Evolutionary conservation across 768 basidiomycete genomes (phyloP).

Genomic region (Gloeopeniophorella convolvens): DNA sequence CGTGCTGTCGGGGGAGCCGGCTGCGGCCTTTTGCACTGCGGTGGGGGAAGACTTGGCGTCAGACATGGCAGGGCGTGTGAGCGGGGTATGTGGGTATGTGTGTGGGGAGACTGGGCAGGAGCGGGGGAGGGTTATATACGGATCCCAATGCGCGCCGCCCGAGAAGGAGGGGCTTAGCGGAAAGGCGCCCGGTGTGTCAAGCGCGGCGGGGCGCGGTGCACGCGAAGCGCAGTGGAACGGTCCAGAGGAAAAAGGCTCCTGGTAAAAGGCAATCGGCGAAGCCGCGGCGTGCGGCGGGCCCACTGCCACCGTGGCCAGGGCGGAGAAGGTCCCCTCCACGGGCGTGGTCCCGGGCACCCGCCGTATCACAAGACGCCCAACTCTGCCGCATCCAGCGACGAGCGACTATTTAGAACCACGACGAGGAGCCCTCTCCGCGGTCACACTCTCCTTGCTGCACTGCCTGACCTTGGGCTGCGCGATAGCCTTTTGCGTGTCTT

Average conservation of each 20-base stretch:
- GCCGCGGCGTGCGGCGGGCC: slow-evolving; percentile 6
- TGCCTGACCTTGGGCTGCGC: slow-evolving; percentile 8
- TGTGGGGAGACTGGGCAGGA: neutral
- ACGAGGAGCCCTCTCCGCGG: slow-evolving; percentile 8
- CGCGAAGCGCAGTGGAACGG: no score
- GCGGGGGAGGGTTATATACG: slow-evolving; percentile 9
- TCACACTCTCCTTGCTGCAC: slow-evolving; percentile 15
- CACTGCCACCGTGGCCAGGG: slow-evolving; percentile 10
- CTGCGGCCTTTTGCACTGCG: slow-evolving; percentile 16
- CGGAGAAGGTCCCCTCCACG: slow-evolving; percentile 2
- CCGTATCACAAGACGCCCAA: slow-evolving; percentile 12
- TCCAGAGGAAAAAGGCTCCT: slow-evolving; percentile 10
- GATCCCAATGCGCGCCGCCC: neutral
- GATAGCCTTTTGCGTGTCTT: slow-evolving; percentile 16
- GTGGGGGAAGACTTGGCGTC: slow-evolving; percentile 13
- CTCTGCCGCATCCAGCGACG: slow-evolving; percentile 12
- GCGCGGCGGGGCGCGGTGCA: slow-evolving; percentile 11
- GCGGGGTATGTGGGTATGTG: neutral
- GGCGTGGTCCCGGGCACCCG: slow-evolving; percentile 6
- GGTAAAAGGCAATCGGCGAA: slow-evolving; percentile 12
- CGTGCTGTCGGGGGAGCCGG: slow-evolving; percentile 35
- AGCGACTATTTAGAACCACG: slow-evolving; percentile 15
- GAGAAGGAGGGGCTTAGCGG: slow-evolving; percentile 9
- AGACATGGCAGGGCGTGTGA: neutral
- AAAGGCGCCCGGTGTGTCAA: slow-evolving; percentile 18